These are phyloP conservation scores for Coemansia sp. DNA, from an alignment of 192 early-diverging fungal genomes.

Conservation along the genomic window DNA sequence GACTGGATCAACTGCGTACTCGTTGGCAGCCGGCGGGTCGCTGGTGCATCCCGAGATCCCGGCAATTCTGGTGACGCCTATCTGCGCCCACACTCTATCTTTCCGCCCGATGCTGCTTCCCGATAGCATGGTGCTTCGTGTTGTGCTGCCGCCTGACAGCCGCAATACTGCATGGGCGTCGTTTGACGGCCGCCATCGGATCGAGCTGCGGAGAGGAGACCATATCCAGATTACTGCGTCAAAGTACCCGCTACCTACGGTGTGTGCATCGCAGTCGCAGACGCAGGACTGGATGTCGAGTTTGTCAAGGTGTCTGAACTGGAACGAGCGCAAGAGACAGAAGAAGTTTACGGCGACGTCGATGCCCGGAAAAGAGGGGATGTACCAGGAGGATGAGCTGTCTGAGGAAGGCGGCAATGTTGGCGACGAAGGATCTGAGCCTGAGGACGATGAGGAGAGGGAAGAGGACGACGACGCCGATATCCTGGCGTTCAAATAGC, in stretches of 20 bases:
- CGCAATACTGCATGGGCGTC: conserved; percentile 89
- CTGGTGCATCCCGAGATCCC: conserved; percentile 93
- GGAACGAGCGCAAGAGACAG: conserved; percentile 92
- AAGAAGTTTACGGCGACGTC: conserved; percentile 61
- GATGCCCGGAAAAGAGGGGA: conserved; percentile 29
- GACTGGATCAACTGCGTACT: conserved; percentile 89
- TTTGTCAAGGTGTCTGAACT: conserved; percentile 78
- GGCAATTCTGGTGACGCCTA: conserved; percentile 90
- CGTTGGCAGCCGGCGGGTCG: conserved; percentile 90
- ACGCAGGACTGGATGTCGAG: conserved; percentile 89
- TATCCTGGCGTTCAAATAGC: conserved; percentile 6
- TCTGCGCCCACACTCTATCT: conserved; percentile 90
- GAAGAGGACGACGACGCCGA: conserved; percentile 18
- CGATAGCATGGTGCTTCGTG: conserved; percentile 83
- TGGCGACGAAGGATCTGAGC: conserved; percentile 7
- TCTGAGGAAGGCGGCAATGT: conserved; percentile 8
- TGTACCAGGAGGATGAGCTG: neutral
- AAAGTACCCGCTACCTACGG: conserved; percentile 83
- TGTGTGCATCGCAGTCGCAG: conserved; percentile 69
- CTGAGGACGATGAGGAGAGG: conserved; percentile 10
- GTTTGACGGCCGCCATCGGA: conserved; percentile 92
- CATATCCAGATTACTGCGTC: conserved; percentile 84
- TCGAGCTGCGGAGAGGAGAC: conserved; percentile 84
- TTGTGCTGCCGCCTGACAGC: conserved; percentile 79
- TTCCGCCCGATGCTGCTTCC: conserved; percentile 96